Base-by-base conservation (phyloP, 768 basidiomycete species). In the Hypholoma sublateritium region DNA sequence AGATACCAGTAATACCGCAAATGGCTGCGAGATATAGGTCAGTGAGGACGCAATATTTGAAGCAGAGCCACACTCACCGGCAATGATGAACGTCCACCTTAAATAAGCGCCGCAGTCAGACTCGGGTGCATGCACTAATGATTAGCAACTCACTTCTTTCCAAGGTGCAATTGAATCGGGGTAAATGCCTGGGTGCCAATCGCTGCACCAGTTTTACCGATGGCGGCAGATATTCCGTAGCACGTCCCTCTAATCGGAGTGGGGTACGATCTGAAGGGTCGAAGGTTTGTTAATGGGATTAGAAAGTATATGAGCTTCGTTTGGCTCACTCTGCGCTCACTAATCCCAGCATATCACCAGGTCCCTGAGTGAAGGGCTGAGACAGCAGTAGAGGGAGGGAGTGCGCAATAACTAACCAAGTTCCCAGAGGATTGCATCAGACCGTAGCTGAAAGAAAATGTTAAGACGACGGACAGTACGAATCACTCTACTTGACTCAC, bases 391-490 rank as follows among this genome's bases (percentile, higher is more conserved):
- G 21, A 50, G 22, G 14, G 21, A 57, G 24, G 25, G 32, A 8
- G 28, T 36, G 17, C 47, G 16, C 43, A 22, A 11, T 13, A 34
- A 65, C 72, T 37, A 65, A 81, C 84, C 72, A 88, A 47, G 62
- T 89, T 89, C n/a, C 87, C 87, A 44, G 77, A 80, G 3, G 83
- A 87, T 62, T 88, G 84, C 87, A 89, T 87, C 53, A 88, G 70
- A 2, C 85, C 88, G 67, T 87, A 89, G 61, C 84, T 86, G 56
- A 6, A 49, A 47, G 35, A 34, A n/a, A 8, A 22, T 37, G n/a
- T n/a, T n/a, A 25, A 16, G 35, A 21, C 16, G 12, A 37, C 22
- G 9, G 11, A 46, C 3, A 4, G 22, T 62, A 48, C n/a, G 44
- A 44, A 25, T 28, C 32, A 13, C 51, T 49, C 8, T 25, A 28